Percentiles rank a stretch among this genome's conserved stretches.
These are phyloP conservation scores for Ogataea siamensis DNA, from an alignment of 805 yeast species.

Conservation along the genomic window DNA sequence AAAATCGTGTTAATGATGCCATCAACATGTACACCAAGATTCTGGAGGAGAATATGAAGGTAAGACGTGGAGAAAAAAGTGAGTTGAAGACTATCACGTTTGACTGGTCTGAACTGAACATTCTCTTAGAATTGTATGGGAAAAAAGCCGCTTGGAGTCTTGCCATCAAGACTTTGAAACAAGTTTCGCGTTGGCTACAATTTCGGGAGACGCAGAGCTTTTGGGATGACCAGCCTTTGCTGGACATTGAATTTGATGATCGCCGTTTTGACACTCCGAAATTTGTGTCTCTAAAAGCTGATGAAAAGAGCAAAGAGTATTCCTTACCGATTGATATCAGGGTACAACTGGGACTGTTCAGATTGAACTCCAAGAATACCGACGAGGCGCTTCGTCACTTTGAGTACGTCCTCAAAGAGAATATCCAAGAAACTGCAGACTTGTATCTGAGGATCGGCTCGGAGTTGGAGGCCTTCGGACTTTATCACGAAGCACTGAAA, in stretches of 20 bases:
- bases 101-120: conserved; percentile 87
- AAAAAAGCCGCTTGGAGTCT: conserved; percentile 60
- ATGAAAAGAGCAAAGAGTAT: conserved; percentile 41
- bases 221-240: conserved; percentile 58
- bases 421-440: conserved; percentile 63
- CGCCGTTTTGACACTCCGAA: conserved; percentile 52
- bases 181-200: conserved; percentile 81
- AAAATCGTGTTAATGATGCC: conserved; percentile 68
- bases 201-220: conserved; percentile 58
- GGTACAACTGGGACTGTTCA: conserved; percentile 70
- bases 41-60: conserved; percentile 54
- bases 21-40: conserved; percentile 65
- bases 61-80: conserved; percentile 31
- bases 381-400: conserved; percentile 77
- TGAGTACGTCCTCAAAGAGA: conserved; percentile 51
- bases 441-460: conserved; percentile 74
- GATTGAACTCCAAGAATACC: conserved; percentile 61
- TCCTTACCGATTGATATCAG: conserved; percentile 84
- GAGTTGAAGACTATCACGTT: conserved; percentile 48
- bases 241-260: conserved; percentile 83
- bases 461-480: conserved; percentile 64
- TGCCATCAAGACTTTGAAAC: conserved; percentile 64
- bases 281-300: conserved; percentile 40
- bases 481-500: conserved; percentile 72
- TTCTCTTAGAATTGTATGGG: conserved; percentile 75